Evolutionary conservation across 176 grass and related monocot species (phyloP), one percentile per base, ranked within the genome.

Genomic region (Echinochloa phyllopogon): DNA sequence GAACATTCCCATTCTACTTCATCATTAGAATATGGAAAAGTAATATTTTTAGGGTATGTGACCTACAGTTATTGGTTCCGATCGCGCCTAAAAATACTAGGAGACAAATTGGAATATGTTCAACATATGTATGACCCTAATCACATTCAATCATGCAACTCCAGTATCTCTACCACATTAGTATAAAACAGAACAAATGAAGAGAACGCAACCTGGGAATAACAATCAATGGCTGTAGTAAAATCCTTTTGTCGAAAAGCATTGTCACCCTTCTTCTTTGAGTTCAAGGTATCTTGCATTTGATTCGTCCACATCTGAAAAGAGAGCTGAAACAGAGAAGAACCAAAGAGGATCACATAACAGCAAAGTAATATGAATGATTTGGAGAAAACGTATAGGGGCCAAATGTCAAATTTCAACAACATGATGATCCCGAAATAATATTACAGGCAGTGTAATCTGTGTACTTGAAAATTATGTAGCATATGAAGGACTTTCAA

Each of bases 231-330:
- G 69, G 96, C 96, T 81, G 91, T 81, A 79, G 80, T 82, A 83
- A 96, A 94, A 78, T 98, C 96, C 74, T 98, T 98, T 24, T 98
- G 96, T 62, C 91, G 83, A 71, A 98, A 98, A 81, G 96, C 96
- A 87, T 76, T 85, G 83, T 98, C 96, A 52, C 96, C 96, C 91
- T 98, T 98, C 93, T 98, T 98, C 85, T 98, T 98, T 10, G 96
- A 98, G 71, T 93, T 92, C 62, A 98, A 79, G 2, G 96, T 98
- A 63, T 98, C 96, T 94, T 98, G 96, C 96, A 98, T 98, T 92
- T 98, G 96, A 83, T 95, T 95, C 44, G 96, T 98, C 96, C 96
- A 98, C 96, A 98, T 98, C 84, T 98, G 96, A 92, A 98, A 98
- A 2, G 96, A 98, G 20, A 98, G 83, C 96, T 98, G 88, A 39